Evolutionary conservation across 176 grass and related monocot species (phyloP).

Genomic region (Puccinellia tenuiflora): DNA sequence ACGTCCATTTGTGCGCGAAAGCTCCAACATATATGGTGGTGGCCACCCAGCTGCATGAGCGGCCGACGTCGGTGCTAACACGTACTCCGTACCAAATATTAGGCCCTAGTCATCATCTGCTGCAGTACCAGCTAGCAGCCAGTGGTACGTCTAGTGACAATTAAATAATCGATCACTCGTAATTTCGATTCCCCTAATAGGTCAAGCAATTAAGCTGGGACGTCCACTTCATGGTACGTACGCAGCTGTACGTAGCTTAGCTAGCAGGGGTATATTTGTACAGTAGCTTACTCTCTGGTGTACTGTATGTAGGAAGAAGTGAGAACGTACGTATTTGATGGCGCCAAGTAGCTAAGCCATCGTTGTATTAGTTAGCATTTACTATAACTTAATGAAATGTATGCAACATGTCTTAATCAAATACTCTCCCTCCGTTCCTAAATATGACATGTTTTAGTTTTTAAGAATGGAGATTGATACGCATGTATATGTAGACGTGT

Average conservation of each 20-base stretch:
- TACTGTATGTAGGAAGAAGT: background rate
- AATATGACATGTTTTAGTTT: too few species aligned
- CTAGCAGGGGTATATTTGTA: background rate
- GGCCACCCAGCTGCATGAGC: background rate
- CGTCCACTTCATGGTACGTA: background rate
- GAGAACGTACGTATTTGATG: background rate
- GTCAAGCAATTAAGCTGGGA: background rate
- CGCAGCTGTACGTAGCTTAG: too few species aligned
- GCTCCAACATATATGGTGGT: background rate
- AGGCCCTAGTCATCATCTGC: background rate
- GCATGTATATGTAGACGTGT: too few species aligned
- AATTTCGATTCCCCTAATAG: background rate
- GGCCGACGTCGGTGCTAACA: background rate
- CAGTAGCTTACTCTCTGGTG: background rate
- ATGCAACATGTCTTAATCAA: too few species aligned
- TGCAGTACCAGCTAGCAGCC: background rate
- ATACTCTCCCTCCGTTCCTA: too few species aligned
- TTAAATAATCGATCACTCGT: background rate
- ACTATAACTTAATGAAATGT: too few species aligned
- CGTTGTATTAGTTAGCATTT: too few species aligned
- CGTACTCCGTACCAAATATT: too few species aligned
- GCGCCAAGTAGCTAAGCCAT: too few species aligned
- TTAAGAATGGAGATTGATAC: too few species aligned
- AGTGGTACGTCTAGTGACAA: background rate
- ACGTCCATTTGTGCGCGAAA: constrained; percentile 17